Conservation (phyloP, 129 eudicot genomes). For the Saposhnikovia divaricata region DNA sequence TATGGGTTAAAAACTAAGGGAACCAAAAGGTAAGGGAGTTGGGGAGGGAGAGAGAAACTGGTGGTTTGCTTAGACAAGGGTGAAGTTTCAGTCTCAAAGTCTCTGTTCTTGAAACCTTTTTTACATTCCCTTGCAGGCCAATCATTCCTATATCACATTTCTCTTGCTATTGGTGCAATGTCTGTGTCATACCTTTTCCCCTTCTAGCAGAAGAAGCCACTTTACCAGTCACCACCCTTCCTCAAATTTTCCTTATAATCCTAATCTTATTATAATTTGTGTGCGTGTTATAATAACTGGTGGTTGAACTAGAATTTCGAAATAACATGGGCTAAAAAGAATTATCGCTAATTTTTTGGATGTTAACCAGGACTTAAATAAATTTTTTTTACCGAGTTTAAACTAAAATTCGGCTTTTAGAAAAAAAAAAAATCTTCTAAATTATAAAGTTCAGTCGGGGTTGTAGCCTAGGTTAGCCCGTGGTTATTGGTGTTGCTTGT, state of each 20-base stretch:
- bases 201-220: slow-evolving; percentile 52
- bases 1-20: neutral
- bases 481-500: slow-evolving; percentile 2
- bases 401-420: too few species aligned
- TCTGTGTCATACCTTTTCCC: slow-evolving; percentile 43
- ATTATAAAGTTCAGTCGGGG: too few species aligned
- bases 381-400: too few species aligned
- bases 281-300: too few species aligned
- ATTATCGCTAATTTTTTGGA: too few species aligned
- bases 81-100: slow-evolving; percentile 39
- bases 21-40: slow-evolving; percentile 14
- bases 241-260: neutral
- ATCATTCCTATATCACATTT: slow-evolving; percentile 33
- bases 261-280: neutral
- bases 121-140: slow-evolving; percentile 48
- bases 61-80: slow-evolving; percentile 69
- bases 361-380: too few species aligned
- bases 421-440: too few species aligned
- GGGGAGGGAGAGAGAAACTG: slow-evolving; percentile 15
- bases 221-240: slow-evolving; percentile 32
- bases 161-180: slow-evolving; percentile 45
- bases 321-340: too few species aligned
- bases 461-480: too few species aligned
- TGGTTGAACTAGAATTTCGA: too few species aligned
- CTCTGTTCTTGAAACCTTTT: slow-evolving; percentile 5